Percentiles rank a stretch among this genome's conserved stretches.
These are phyloP conservation scores for Oryza rufipogon DNA, from an alignment of 176 grass and related monocot species.

Conservation along the genomic window DNA sequence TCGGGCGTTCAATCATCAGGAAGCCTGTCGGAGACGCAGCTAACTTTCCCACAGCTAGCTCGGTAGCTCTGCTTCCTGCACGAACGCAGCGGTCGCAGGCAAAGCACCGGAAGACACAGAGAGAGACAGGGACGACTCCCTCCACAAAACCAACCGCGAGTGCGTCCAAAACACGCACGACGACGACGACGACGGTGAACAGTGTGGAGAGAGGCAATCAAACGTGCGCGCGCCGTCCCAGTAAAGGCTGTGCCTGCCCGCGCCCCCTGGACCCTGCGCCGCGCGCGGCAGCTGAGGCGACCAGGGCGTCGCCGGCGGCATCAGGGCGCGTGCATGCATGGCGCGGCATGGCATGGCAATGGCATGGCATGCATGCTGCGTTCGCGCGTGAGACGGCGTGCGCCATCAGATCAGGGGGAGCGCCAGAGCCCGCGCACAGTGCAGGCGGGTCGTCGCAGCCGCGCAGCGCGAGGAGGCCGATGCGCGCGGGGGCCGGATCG, in stretches of 20 bases:
- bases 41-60: slow-evolving; percentile 1
- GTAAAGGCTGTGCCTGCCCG: slow-evolving; percentile 22
- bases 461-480: slow-evolving; percentile 5
- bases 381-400: not conserved
- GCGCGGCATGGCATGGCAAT: not conserved
- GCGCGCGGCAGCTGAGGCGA: not conserved
- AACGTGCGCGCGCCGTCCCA: slow-evolving; percentile 40
- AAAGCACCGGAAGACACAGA: not conserved
- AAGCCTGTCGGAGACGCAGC: not conserved
- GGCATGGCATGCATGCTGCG: slow-evolving; percentile 7
- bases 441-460: not conserved
- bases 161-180: slow-evolving; percentile 19
- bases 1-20: not conserved
- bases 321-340: slow-evolving; percentile 33
- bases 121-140: not conserved
- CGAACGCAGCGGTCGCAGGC: not conserved
- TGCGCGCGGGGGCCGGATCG: not conserved
- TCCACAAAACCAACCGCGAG: not conserved
- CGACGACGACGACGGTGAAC: slow-evolving; percentile 15
- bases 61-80: slow-evolving; percentile 10
- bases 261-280: not conserved
- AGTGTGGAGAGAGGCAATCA: slow-evolving; percentile 19
- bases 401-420: not conserved
- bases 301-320: slow-evolving; percentile 12
- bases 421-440: not conserved